Base-by-base conservation (phyloP, 129 eudicot genomes). In the Sambucus nigra region DNA sequence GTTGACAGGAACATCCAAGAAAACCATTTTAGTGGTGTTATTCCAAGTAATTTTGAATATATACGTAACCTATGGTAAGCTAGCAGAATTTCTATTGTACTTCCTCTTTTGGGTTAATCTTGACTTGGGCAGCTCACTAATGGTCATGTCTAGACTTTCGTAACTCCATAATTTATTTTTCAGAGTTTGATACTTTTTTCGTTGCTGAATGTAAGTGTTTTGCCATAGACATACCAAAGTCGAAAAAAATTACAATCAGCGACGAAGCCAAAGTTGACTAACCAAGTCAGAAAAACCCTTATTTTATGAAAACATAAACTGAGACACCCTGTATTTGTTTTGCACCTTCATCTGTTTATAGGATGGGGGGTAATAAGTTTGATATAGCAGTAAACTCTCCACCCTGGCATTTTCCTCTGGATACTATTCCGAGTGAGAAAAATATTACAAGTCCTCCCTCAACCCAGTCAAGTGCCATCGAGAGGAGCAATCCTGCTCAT, bases 11-110 rank as follows among this genome's bases (percentile, higher is more conserved):
- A 89, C 80, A 81, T 89, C 25, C 88, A 79, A 72, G 98, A 89
- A 55, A 91, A 85, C 77, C 80, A 81, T 77, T 91, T 91, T 44
- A 91, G 95, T 65, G 98, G 98, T 41, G 74, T 91, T 26, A 81
- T 91, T 65, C 98, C 98, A 7, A 75, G 68, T 66, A 72, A 82
- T 17, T 91, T 91, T 69, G 89, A 91, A 54, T 31, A 26, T 26
- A 82, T 91, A 56, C 76, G 61, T 51, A 81, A 79, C 65, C 72
- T 91, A 60, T 73, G 98, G 97, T 84, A 66, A 54, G 42, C 44
- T 62, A 65, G 18, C 38, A 55, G 31, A 35, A 20, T 18, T 35
- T 1, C 42, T 7, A 12, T 35, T 35, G 5, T 35, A 35, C 42
- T 35, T 35, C 13, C 42, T 35, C 13, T 35, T 35, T 2, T 7